phyloP scores from a whole-genome alignment of 345 rosid genomes.

The Syzygium aqueum region DNA sequence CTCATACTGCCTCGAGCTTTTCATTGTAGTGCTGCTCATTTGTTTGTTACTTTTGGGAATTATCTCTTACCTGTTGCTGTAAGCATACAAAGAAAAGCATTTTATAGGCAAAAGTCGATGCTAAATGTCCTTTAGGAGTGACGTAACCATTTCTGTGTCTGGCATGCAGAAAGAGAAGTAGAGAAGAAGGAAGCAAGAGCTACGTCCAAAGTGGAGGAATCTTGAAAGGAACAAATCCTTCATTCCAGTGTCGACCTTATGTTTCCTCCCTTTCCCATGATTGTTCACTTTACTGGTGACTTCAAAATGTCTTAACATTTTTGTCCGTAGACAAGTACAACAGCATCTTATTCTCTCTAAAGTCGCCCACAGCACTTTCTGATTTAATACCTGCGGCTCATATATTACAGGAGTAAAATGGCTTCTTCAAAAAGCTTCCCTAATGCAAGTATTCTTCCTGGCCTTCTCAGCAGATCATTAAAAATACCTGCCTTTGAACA shows the following conservation, averaged over 20 bases:
- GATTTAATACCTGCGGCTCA: background rate
- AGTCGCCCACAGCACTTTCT: background rate
- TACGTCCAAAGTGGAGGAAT: conserved; percentile 22
- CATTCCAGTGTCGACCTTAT: conserved; percentile 7
- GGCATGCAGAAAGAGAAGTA: background rate
- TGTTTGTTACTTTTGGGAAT: background rate
- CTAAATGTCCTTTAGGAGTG: background rate
- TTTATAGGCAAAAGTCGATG: background rate
- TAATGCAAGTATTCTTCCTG: background rate
- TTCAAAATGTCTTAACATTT: background rate
- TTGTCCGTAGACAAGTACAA: background rate
- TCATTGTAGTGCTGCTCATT: conserved; percentile 6
- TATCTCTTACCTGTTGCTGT: background rate
- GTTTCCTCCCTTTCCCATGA: conserved; percentile 1
- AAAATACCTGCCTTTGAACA: background rate
- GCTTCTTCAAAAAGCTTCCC: background rate
- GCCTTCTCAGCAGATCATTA: background rate
- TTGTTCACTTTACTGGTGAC: background rate
- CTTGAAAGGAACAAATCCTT: conserved; percentile 8
- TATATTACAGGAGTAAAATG: background rate
- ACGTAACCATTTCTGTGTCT: background rate
- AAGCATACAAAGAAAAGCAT: background rate
- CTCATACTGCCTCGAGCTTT: conserved; percentile 1
- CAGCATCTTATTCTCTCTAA: background rate
- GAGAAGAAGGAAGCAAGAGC: background rate